Evolutionary conservation across 768 basidiomycete genomes (phyloP), one percentile per base, ranked within the genome.

Genomic region (Suillus decipiens): DNA sequence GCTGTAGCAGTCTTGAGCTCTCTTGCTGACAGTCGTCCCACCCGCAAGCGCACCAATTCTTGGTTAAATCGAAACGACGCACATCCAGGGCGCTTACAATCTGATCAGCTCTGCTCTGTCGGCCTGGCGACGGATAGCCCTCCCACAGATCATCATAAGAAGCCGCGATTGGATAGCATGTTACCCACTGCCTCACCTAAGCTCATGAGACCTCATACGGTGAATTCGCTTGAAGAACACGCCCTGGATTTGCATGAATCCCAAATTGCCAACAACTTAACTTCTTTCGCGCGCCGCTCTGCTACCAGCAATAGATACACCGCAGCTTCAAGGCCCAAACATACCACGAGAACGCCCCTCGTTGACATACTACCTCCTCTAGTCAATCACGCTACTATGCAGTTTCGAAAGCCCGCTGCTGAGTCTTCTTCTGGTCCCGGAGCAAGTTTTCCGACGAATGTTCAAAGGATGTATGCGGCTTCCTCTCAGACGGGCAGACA

Each of bases 1-100:
- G 6, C 39, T 41, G 9, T 12, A 31, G 39, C 24, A 41, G 17
- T 41, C 11, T 9, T 2, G 10, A 9, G 17, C 24, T 19, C 37
- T 57, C 37, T 39, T 28, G 17, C 37, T 41, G 24, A 31, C 24
- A 11, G 28, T 39, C 24, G 6, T 12, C 10, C 37, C 28, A 57
- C 24, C 15, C 56, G 41, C 39, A 57, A 57, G 39, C 56, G 56
- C 24, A 12, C 56, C 28, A 57, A 31, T 31, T 57, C 56, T 28
- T 39, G 56, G 39, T 41, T 57, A 41, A 28, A 42, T 41, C 39
- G 28, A 28, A 37, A 41, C 39, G 56, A 31, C 17, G 2, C 39
- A 41, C 39, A 7, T 57, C 10, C 39, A 31, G 39, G 56, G 10
- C 24, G 17, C 10, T 57, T 24, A 28, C 55, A 28, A 39, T 41